Percentiles rank a stretch among this genome's conserved stretches.
phyloP scores from a whole-genome alignment of 2,329 filamentous ascomycete genomes.

The Capronia coronata region DNA sequence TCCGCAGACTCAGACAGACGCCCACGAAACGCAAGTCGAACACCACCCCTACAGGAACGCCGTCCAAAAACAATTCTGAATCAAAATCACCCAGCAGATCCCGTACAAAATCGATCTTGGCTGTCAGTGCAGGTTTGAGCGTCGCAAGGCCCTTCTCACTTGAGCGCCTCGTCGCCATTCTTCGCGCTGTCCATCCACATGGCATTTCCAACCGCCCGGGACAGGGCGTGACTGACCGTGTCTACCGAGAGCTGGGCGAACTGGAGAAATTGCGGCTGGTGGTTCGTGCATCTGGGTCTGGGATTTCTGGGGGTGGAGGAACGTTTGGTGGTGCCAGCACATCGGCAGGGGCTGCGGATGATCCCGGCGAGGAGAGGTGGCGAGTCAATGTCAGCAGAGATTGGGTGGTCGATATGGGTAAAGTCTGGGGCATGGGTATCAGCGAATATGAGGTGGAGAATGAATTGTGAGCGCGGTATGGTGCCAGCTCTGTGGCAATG shows the following conservation, averaged over 20 bases:
- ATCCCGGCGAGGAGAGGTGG: conserved; percentile 42
- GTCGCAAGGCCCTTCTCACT: conserved; percentile 36
- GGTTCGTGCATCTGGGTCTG: conserved; percentile 35
- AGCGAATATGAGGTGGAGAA: conserved; percentile 40
- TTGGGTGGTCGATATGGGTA: conserved; percentile 42
- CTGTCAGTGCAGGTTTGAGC: conserved; percentile 8
- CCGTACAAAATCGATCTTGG: conserved; percentile 16
- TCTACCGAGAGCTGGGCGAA: conserved; percentile 43
- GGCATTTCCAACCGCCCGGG: conserved; percentile 32
- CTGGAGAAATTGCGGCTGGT: conserved; percentile 42
- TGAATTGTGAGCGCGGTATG: conserved; percentile 5
- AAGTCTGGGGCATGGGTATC: conserved; percentile 37
- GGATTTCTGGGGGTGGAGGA: conserved; percentile 16
- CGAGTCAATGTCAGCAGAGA: conserved; percentile 43
- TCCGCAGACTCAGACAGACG: conserved; percentile 33
- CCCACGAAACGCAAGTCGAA: conserved; percentile 29
- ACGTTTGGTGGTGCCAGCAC: conserved; percentile 19
- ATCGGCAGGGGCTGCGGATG: conserved; percentile 34
- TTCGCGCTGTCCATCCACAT: conserved; percentile 43
- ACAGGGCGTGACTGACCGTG: conserved; percentile 37
- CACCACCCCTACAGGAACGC: conserved; percentile 6
- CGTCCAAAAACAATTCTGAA: conserved; percentile 7
- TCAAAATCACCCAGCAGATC: conserved; percentile 32
- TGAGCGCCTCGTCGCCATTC: conserved; percentile 44
- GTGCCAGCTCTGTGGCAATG: background rate